Conservation (phyloP, 2,329 filamentous ascomycete genomes). For the Magnaporthiopsis poae region DNA sequence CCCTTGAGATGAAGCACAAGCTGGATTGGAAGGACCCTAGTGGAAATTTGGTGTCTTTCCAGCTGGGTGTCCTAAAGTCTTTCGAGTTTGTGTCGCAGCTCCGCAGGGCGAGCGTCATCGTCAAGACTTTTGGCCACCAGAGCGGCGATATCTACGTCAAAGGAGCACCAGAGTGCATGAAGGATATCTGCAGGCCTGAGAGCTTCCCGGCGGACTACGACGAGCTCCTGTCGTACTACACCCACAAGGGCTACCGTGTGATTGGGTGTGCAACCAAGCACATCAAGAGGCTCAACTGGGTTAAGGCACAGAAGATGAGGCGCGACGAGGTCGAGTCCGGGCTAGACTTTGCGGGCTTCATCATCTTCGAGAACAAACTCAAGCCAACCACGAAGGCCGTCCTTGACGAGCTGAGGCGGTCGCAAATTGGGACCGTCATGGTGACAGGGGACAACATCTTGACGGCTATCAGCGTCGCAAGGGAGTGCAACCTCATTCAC, state of each 20-base stretch:
- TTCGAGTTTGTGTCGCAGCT: constrained; percentile 95
- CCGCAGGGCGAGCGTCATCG: constrained; percentile 82
- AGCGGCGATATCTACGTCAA: constrained; percentile 89
- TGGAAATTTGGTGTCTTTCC: constrained; percentile 44
- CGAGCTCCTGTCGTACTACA: constrained; percentile 79
- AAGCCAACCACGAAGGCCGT: constrained; percentile 77
- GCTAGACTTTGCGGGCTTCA: constrained; percentile 87
- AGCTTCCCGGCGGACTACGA: constrained; percentile 85
- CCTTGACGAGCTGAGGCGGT: constrained; percentile 69
- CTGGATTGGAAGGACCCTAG: constrained; percentile 16
- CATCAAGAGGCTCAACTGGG: constrained; percentile 78
- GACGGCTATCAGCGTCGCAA: constrained; percentile 88
- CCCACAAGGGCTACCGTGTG: constrained; percentile 88
- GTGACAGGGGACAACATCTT: constrained; percentile 96
- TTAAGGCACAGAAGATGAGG: constrained; percentile 89
- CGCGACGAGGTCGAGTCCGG: constrained; percentile 73
- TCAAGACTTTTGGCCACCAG: constrained; percentile 74
- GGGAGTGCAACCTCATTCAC: constrained; percentile 78
- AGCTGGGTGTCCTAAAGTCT: constrained; percentile 79
- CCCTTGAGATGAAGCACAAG: constrained; percentile 30
- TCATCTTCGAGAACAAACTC: constrained; percentile 97
- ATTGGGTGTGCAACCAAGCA: constrained; percentile 91
- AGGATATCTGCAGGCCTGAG: constrained; percentile 75
- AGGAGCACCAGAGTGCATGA: constrained; percentile 92
- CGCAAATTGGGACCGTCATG: constrained; percentile 86